Percentiles rank a stretch among this genome's conserved stretches.
Evolutionary conservation across 306 rosid genomes (phyloP).

Genomic region (Oxytropis ochrocephala): DNA sequence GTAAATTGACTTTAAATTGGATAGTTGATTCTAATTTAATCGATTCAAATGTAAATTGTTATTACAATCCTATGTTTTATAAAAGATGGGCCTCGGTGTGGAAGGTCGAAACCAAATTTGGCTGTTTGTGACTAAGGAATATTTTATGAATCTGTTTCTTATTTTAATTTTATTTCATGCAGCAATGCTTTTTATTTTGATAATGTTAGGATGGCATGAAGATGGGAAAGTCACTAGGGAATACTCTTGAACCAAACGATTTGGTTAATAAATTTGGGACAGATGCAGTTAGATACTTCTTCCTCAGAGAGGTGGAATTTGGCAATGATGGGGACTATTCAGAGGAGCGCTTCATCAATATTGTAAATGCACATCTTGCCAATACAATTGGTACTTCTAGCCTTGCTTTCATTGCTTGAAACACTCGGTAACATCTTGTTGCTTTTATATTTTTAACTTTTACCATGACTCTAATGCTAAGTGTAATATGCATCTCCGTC

Average conservation of each 20-base stretch:
- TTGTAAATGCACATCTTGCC: conserved; percentile 96
- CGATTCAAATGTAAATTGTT: neutral
- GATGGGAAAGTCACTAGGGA: conserved; percentile 95
- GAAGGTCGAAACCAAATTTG: neutral
- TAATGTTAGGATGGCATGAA: conserved; percentile 95
- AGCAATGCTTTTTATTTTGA: conserved; percentile 60
- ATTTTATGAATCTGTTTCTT: conserved; percentile 36
- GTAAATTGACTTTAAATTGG: neutral
- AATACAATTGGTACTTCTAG: conserved; percentile 67
- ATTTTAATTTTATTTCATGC: conserved; percentile 57
- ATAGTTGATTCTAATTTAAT: neutral
- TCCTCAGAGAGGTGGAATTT: conserved; percentile 88
- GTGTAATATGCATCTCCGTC: neutral
- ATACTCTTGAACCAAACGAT: conserved; percentile 91
- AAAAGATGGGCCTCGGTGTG: neutral
- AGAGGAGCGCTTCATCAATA: conserved; percentile 84
- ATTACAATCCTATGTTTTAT: neutral
- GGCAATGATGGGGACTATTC: conserved; percentile 95
- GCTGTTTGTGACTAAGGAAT: neutral
- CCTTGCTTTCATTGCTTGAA: conserved; percentile 3
- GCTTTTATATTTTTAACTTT: neutral
- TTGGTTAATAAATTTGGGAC: conserved; percentile 76
- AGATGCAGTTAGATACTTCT: conserved; percentile 94
- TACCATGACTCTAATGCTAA: neutral
- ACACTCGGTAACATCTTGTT: conserved; percentile 1